These are phyloP conservation scores for Globisporangium recalcitrans DNA, from an alignment of 352 stramenopile genomes.

Conservation along the genomic window DNA sequence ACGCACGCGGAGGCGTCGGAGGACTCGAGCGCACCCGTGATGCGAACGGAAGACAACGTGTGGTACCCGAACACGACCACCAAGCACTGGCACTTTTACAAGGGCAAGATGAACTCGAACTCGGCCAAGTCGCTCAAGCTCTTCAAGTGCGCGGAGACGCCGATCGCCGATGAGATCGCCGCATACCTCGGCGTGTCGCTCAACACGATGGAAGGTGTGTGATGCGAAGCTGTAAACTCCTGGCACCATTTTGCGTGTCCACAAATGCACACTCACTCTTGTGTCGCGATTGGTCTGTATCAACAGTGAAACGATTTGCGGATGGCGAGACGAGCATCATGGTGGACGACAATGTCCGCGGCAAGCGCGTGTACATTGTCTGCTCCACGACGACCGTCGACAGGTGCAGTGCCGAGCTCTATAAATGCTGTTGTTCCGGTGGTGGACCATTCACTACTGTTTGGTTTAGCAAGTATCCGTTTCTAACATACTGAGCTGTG, in stretches of 20 bases:
- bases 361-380: conserved; percentile 83
- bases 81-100: conserved; percentile 88
- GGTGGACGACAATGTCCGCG: conserved; percentile 74
- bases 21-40: conserved; percentile 13
- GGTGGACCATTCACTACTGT: neutral
- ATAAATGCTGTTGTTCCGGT: neutral
- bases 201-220: conserved; percentile 62
- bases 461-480: neutral
- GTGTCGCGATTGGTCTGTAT: neutral
- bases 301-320: conserved; percentile 33
- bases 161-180: conserved; percentile 83
- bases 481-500: neutral
- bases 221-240: neutral
- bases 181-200: conserved; percentile 72
- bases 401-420: conserved; percentile 29
- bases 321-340: conserved; percentile 79
- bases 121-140: conserved; percentile 83
- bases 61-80: conserved; percentile 83
- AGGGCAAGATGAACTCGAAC: conserved; percentile 78
- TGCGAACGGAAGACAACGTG: conserved; percentile 24
- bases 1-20: conserved; percentile 11
- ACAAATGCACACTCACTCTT: neutral
- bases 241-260: neutral
- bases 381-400: conserved; percentile 84
- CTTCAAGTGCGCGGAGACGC: conserved; percentile 86